Evolutionary conservation across 2,329 filamentous ascomycete species (phyloP).

Genomic region (Cladobotryum protrusum): DNA sequence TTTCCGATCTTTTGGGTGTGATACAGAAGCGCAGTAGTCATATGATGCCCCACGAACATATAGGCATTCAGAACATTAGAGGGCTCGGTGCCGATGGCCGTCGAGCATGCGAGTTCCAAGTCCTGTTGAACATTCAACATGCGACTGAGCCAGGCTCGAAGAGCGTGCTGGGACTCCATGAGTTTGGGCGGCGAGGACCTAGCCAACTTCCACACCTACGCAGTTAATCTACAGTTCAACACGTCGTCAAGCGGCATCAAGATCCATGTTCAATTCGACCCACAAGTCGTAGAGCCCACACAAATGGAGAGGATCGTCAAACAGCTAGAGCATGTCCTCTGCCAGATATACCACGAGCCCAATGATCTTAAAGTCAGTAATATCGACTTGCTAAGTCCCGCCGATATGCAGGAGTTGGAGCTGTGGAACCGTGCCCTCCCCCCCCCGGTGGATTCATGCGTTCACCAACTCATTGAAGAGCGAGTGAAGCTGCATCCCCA

Average conservation of each 20-base stretch:
- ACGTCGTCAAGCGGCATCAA: too few species aligned
- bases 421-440: background rate
- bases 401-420: background rate
- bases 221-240: too few species aligned
- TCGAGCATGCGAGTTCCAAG: background rate
- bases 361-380: background rate
- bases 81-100: background rate
- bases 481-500: background rate
- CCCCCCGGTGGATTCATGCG: background rate
- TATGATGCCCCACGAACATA: background rate
- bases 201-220: too few species aligned
- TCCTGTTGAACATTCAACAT: background rate
- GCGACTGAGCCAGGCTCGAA: too few species aligned
- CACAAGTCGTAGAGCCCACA: background rate
- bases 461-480: background rate
- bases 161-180: too few species aligned
- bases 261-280: too few species aligned
- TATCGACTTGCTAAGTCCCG: background rate
- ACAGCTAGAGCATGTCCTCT: background rate
- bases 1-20: background rate
- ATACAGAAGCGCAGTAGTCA: background rate
- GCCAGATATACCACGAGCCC: background rate
- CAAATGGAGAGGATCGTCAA: background rate
- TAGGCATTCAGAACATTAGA: constrained; percentile 1
- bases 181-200: too few species aligned